Base-by-base conservation (phyloP, 2,329 filamentous ascomycete species). In the Ophiostoma fasciatum region DNA sequence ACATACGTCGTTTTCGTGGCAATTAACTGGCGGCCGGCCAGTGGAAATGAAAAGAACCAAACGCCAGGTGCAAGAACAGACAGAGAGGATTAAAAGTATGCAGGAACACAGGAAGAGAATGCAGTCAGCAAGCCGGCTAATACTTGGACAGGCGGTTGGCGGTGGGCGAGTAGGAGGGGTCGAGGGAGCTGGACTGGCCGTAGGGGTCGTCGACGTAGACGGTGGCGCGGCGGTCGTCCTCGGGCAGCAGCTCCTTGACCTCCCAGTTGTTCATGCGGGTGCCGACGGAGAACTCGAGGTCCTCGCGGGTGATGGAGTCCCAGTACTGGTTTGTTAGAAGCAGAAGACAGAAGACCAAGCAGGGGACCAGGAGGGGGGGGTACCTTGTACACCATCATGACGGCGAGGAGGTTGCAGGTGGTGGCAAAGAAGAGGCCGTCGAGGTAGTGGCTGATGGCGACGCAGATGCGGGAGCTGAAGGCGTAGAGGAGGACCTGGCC, bases 361-460 rank as follows among this genome's bases (percentile, higher is more conserved):
- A 23, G 18, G 7, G 36, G 21, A 8, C 8, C 4, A 10, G 4
- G 7, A 21, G n/a, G 29, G 28, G 23, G 28, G n/a, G n/a, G n/a
- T 59, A 69, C 84, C 79, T 98, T 98, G 71, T 98, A 98, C 26
- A 98, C 78, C 90, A 96, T 98, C 90, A 98, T 98, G 42, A 98
- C 88, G 11, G 78, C 84, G 29, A 98, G 64, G 30, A 98, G 61
- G 53, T 98, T 98, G 64, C 85, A 90, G 37, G 88, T 77, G 1
- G 88, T 94, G 5, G 85, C 83, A 52, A 98, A 87, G 62, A 96
- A 93, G 32, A 96, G 61, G 1, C 88, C 88, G 51, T 98, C 90
- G 33, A 98, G 61, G 54, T 96, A 98, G 57, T 98, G 90, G 58
- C 83, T 77, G 27, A 87, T 75, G 31, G 74, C 72, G 35, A 78